Evolutionary conservation across 192 early-diverging fungal genomes (phyloP), one percentile per base, ranked within the genome.

Genomic region (Coemansia sp.): DNA sequence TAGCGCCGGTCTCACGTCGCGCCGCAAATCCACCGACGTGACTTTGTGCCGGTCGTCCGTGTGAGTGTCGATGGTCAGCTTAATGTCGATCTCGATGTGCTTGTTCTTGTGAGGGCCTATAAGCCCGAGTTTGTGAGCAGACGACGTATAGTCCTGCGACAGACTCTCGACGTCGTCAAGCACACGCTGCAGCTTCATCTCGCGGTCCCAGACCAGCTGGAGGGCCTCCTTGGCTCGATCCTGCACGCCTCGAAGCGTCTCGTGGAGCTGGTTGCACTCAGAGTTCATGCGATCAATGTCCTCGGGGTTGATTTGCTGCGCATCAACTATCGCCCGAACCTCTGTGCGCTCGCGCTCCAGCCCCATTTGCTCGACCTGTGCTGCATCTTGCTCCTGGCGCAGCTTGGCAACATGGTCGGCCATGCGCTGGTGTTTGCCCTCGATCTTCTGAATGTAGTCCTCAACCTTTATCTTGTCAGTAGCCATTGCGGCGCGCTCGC

Each of bases 241-340:
- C 37, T 86, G 81, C 13, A 86, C 60, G 4, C 47, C 64, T 52
- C 86, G 74, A 37, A 91, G 76, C 6, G 76, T 78, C 42, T 84
- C 77, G 18, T 75, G 53, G 8, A 93, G 79, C 74, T 88, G 86
- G 55, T 91, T 90, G 35, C 87, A 79, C 73, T 93, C 92, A 28
- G 86, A 83, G 52, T 84, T 89, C 90, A 93, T 93, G 20, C 90
- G 83, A 61, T 93, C 92, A 26, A 92, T 87, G 75, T 93, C 92
- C 31, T 88, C 87, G 37, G 90, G 87, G 26, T 86, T 88, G 35
- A 93, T 88, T 67, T 90, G 87, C 72, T 93, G 92, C 55, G 75
- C 71, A 57, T 93, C 90, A 10, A 93, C 90, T 11, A 83, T 80
- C n/a, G 64, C 45, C 62, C 88, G 85, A 37, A 91, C 77, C 47